These are phyloP conservation scores for Manihot esculenta DNA, from an alignment of 441 rosid genomes.

Conservation along the genomic window DNA sequence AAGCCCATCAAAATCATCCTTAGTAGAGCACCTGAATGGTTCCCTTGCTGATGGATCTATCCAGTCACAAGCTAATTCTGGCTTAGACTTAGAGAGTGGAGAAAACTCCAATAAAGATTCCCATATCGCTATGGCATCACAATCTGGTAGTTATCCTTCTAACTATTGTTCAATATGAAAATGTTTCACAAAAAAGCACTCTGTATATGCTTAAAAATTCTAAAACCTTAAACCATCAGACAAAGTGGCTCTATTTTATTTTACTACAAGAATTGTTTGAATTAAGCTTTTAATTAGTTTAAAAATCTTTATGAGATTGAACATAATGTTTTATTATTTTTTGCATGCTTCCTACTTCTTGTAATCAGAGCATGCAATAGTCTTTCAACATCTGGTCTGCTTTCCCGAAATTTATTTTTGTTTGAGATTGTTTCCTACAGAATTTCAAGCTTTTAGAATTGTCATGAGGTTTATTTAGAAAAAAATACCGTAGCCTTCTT, in stretches of 20 bases:
- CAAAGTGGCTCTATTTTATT: too few species aligned
- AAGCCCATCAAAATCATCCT: slow-evolving; percentile 31
- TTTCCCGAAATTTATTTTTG: background rate
- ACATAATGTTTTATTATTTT: too few species aligned
- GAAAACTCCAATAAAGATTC: slow-evolving; percentile 18
- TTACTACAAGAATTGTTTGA: background rate
- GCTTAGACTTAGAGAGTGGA: slow-evolving; percentile 26
- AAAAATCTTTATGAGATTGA: too few species aligned
- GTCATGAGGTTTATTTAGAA: background rate
- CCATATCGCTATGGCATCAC: slow-evolving; percentile 22
- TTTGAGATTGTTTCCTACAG: background rate
- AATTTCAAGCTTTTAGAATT: too few species aligned
- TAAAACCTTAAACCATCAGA: too few species aligned
- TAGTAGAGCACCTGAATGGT: slow-evolving; percentile 27
- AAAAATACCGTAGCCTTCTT: background rate
- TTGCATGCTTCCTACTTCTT: too few species aligned
- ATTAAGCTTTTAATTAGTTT: too few species aligned
- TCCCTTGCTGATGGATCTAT: slow-evolving; percentile 30
- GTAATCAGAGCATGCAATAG: too few species aligned
- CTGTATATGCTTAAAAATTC: too few species aligned
- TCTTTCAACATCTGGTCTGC: background rate
- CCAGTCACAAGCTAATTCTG: slow-evolving; percentile 30
- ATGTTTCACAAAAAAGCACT: background rate
- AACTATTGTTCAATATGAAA: background rate
- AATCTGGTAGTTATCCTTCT: slow-evolving; percentile 19